Evolutionary conservation across 306 rosid genomes (phyloP).

Genomic region (Trifolium subterraneum): DNA sequence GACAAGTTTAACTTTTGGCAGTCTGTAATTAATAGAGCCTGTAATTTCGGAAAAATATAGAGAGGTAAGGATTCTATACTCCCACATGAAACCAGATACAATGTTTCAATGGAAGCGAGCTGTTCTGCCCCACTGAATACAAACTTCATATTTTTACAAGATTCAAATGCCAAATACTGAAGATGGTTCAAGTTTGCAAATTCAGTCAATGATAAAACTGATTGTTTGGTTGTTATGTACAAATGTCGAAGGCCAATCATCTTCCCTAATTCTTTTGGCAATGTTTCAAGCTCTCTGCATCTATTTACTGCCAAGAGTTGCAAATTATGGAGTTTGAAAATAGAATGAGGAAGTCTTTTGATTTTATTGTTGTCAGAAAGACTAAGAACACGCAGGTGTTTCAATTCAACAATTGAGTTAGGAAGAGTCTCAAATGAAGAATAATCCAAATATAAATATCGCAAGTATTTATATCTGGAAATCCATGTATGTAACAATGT

Average conservation of each 20-base stretch:
- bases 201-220: background rate
- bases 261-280: background rate
- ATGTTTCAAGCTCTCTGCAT: background rate
- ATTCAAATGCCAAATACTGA: background rate
- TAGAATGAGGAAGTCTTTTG: background rate
- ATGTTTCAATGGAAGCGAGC: background rate
- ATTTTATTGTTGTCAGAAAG: background rate
- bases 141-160: background rate
- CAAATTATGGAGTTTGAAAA: background rate
- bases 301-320: background rate
- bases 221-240: background rate
- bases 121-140: background rate
- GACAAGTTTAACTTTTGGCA: background rate
- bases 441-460: background rate
- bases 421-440: background rate
- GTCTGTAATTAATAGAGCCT: background rate
- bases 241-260: background rate
- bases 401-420: background rate
- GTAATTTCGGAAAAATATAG: background rate
- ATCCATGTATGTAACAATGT: background rate
- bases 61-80: background rate
- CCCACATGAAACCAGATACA: background rate
- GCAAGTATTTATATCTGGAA: background rate
- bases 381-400: background rate
- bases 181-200: background rate